phyloP scores from a whole-genome alignment of 2,329 filamentous ascomycete species.

The Ramularia endophylla region DNA sequence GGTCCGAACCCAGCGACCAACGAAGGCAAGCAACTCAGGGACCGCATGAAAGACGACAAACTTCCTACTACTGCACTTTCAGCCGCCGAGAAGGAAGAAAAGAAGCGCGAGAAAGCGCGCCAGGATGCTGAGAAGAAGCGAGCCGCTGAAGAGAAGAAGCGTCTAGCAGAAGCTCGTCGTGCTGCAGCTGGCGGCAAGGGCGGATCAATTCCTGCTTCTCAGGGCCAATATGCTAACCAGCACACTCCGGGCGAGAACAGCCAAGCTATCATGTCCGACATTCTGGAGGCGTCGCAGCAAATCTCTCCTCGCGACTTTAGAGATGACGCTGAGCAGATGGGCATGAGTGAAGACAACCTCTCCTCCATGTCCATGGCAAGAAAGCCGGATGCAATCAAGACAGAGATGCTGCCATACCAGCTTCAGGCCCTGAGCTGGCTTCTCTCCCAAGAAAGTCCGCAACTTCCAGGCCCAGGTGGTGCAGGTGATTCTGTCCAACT shows the following conservation, averaged over 20 bases:
- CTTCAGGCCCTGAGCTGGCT: constrained; percentile 77
- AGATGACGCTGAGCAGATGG: constrained; percentile 63
- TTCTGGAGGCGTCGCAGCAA: constrained; percentile 60
- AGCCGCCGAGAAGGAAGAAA: constrained; percentile 32
- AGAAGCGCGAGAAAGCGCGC: constrained; percentile 18
- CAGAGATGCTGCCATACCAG: constrained; percentile 73
- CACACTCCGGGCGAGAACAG: constrained; percentile 7
- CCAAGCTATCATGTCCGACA: constrained; percentile 51
- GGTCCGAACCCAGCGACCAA: constrained; percentile 44
- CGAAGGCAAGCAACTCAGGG: constrained; percentile 1
- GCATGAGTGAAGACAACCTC: constrained; percentile 63
- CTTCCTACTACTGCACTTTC: constrained; percentile 50
- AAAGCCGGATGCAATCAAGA: constrained; percentile 60
- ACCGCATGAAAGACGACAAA: constrained; percentile 48
- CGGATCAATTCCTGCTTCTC: constrained; percentile 4
- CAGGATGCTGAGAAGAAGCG: constrained; percentile 14
- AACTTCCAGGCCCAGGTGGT: constrained; percentile 53
- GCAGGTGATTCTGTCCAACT: constrained; percentile 65
- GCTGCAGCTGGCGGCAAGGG: constrained; percentile 19
- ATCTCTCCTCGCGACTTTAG: constrained; percentile 61
- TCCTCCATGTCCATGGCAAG: constrained; percentile 65
- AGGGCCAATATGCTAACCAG: constrained; percentile 17
- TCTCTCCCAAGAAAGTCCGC: constrained; percentile 65
- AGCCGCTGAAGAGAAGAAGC: constrained; percentile 8
- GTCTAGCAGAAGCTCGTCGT: constrained; percentile 22